Evolutionary conservation across 495 filamentous ascomycete genomes (phyloP).

Genomic region (Letharia lupina): DNA sequence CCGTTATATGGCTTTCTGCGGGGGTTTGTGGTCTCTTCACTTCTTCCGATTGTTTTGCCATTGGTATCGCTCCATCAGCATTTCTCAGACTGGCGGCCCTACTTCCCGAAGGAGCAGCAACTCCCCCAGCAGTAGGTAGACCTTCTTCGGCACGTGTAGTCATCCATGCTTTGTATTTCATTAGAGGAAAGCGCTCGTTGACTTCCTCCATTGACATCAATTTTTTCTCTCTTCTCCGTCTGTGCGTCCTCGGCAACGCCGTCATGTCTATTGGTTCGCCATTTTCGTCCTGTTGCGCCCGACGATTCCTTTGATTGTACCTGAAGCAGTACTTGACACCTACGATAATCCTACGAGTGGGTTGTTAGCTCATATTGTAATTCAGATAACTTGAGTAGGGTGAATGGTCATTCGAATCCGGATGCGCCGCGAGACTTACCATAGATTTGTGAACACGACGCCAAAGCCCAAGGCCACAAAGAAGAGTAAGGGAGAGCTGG

Average conservation of each 20-base stretch:
- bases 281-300: conserved; percentile 67
- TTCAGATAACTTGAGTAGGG: background rate
- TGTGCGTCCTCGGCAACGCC: conserved; percentile 63
- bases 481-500: conserved; percentile 87
- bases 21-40: conserved; percentile 19
- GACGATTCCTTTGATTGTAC: conserved; percentile 90
- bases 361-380: conserved; percentile 5
- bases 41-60: conserved; percentile 30
- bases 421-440: conserved; percentile 48
- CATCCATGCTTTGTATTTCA: conserved; percentile 95
- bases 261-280: conserved; percentile 79
- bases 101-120: conserved; percentile 60
- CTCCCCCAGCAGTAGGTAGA: conserved; percentile 73
- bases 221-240: conserved; percentile 88
- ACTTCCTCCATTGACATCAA: conserved; percentile 98
- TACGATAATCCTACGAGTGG: conserved; percentile 82
- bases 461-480: conserved; percentile 97
- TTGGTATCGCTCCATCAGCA: conserved; percentile 45
- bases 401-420: background rate
- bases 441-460: conserved; percentile 97
- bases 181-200: conserved; percentile 89
- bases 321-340: conserved; percentile 99
- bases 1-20: conserved; percentile 8
- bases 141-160: conserved; percentile 74
- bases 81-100: conserved; percentile 59